These are phyloP conservation scores for Chloranthus sessilifolius DNA, from an alignment of 164 flowering plant genomes.

Conservation along the genomic window DNA sequence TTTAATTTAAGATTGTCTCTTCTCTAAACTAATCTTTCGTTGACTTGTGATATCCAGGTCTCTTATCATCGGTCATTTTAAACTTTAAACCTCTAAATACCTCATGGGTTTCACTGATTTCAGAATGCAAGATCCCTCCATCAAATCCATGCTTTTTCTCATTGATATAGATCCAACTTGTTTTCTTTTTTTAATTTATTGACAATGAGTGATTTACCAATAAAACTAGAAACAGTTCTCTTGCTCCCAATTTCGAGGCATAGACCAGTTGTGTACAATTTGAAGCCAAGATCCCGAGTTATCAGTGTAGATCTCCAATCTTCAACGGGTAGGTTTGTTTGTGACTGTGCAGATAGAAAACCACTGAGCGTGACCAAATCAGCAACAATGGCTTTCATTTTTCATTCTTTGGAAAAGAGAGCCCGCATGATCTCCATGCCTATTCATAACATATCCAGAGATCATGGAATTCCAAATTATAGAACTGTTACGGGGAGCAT, in stretches of 20 bases:
- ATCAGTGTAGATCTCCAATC: not conserved
- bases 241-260: not conserved
- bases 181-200: not conserved
- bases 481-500: constrained; percentile 1
- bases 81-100: too few species aligned
- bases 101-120: too few species aligned
- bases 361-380: not conserved
- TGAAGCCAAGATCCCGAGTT: not conserved
- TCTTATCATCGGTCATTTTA: too few species aligned
- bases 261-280: not conserved
- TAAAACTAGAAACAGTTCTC: not conserved
- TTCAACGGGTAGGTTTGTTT: not conserved
- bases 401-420: constrained; percentile 6
- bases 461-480: constrained; percentile 17
- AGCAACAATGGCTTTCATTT: constrained; percentile 2
- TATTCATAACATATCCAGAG: constrained; percentile 7
- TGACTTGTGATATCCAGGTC: too few species aligned
- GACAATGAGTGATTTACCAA: not conserved
- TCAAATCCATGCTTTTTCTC: constrained; percentile 6
- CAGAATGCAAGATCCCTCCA: not conserved
- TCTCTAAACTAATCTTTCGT: too few species aligned
- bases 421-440: constrained; percentile 1
- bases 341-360: constrained; percentile 1
- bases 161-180: not conserved
- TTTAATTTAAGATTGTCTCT: too few species aligned